Evolutionary conservation across 179 eudicot species (phyloP), one percentile per base, ranked within the genome.

Genomic region (Pouteria campechiana): DNA sequence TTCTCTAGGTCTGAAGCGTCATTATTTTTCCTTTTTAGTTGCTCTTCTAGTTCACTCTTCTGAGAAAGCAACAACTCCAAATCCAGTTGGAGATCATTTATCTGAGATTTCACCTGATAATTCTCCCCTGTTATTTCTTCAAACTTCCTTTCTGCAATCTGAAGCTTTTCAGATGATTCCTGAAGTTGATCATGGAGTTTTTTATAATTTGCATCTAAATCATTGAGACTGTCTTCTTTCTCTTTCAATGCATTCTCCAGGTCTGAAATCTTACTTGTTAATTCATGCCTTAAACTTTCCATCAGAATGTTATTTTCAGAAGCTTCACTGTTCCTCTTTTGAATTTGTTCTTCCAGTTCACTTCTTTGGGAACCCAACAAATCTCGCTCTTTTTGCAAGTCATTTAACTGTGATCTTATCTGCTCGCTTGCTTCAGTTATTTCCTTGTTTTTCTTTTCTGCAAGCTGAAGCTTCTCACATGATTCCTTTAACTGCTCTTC

Each of bases 111-210:
- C n/a, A n/a, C n/a, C n/a, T n/a, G n/a, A n/a, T n/a, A n/a, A n/a
- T n/a, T n/a, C 34, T 73, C 90, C 31, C 54, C 79, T 0, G 78
- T 79, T 20, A 75, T 64, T 41, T 90, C 98, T 35, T 78, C 92
- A 32, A 79, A 55, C 51, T 76, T 90, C 34, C 69, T 63, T 11
- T 88, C 88, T 25, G 78, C 68, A 8, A 54, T 29, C 20, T 55
- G 61, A 32, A 50, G 36, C 11, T 40, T 52, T 11, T 38, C 20
- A 27, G 48, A 64, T 32, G 54, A 41, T 12, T 43, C 61, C 33
- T 46, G 65, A 3, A 53, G 41, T 17, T n/a, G n/a, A 21, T 70
- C 58, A 50, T 66, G 65, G 2, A 61, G 41, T 22, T 52, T 32
- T 33, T 59, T 64, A 32, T 62, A 54, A 39, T 78, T 73, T 37